A percentile compares a stretch with the other conserved stretches of the same genome.
These are phyloP conservation scores for Fusarium sp. DNA, from an alignment of 2,329 filamentous ascomycete species.

Conservation along the genomic window DNA sequence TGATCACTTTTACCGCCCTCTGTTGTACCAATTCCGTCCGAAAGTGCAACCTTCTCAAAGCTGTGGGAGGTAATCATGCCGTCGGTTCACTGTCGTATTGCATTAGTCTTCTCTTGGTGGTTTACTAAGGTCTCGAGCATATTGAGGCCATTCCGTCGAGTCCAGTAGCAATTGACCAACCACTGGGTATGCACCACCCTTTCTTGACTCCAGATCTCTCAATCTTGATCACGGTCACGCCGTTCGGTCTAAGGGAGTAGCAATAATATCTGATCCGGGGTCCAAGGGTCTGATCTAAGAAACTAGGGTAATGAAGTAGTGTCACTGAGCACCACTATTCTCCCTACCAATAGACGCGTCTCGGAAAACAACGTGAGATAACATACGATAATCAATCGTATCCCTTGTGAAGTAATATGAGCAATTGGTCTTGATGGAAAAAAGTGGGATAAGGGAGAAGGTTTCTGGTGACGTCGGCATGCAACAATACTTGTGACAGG, in stretches of 20 bases:
- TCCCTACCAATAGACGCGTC: conserved; percentile 32
- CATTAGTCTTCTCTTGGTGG: conserved; percentile 3
- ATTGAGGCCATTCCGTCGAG: neutral
- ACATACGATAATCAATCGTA: neutral
- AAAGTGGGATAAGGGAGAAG: conserved; percentile 6
- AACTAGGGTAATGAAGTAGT: conserved; percentile 22
- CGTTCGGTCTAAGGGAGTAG: neutral
- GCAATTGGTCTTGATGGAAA: neutral
- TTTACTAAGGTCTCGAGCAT: neutral
- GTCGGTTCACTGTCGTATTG: conserved; percentile 10
- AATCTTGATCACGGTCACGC: neutral
- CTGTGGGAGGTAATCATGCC: conserved; percentile 20
- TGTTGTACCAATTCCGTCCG: conserved; percentile 4
- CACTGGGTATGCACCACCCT: neutral
- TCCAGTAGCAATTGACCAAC: neutral
- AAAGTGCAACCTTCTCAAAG: conserved; percentile 19
- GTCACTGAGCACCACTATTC: neutral
- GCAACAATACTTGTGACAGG: conserved; percentile 14
- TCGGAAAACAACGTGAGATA: conserved; percentile 27
- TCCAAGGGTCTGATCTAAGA: conserved; percentile 21
- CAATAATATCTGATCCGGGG: conserved; percentile 5
- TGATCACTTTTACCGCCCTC: conserved; percentile 21
- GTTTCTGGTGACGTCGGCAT: conserved; percentile 25
- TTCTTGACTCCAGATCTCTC: neutral
- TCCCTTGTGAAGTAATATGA: neutral